These are phyloP conservation scores for Claviceps sp. DNA, from an alignment of 2,329 filamentous ascomycete species.

Conservation along the genomic window DNA sequence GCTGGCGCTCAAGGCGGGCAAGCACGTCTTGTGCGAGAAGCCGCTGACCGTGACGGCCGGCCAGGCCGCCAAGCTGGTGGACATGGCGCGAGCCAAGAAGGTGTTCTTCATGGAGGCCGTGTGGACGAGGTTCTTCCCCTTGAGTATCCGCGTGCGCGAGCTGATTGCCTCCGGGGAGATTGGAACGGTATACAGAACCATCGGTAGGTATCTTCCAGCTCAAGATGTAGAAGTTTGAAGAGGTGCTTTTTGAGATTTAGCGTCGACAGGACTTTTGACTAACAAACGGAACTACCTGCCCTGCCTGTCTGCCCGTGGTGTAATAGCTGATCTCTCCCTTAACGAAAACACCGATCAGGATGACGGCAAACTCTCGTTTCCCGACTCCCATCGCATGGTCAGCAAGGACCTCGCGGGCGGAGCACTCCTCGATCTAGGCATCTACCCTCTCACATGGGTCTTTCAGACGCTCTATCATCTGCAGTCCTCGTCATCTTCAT, in stretches of 20 bases:
- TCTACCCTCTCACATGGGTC: slow-evolving; percentile 83
- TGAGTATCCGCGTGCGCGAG: slow-evolving; percentile 63
- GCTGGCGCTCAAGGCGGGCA: slow-evolving; percentile 70
- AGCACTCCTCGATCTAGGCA: slow-evolving; percentile 69
- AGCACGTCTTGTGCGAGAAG: slow-evolving; percentile 86
- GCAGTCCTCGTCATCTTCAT: slow-evolving; percentile 41
- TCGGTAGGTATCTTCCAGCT: slow-evolving; percentile 25
- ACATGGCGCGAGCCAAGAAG: slow-evolving; percentile 58
- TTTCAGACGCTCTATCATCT: slow-evolving; percentile 82
- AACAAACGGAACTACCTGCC: not conserved
- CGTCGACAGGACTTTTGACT: not conserved
- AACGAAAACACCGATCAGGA: slow-evolving; percentile 40
- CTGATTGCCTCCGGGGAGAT: slow-evolving; percentile 41
- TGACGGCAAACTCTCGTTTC: slow-evolving; percentile 37
- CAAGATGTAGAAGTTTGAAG: too few species aligned
- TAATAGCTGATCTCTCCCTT: slow-evolving; percentile 46
- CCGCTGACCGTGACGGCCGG: slow-evolving; percentile 72
- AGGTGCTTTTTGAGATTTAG: too few species aligned
- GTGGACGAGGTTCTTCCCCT: slow-evolving; percentile 80
- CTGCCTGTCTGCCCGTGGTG: not conserved
- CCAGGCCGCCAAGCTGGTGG: slow-evolving; percentile 59
- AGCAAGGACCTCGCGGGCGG: slow-evolving; percentile 75
- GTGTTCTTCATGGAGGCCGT: slow-evolving; percentile 77
- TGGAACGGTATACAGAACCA: slow-evolving; percentile 47
- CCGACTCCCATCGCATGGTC: slow-evolving; percentile 60